These are phyloP conservation scores for Viridothelium virens DNA, from an alignment of 495 filamentous ascomycete species.

Conservation along the genomic window DNA sequence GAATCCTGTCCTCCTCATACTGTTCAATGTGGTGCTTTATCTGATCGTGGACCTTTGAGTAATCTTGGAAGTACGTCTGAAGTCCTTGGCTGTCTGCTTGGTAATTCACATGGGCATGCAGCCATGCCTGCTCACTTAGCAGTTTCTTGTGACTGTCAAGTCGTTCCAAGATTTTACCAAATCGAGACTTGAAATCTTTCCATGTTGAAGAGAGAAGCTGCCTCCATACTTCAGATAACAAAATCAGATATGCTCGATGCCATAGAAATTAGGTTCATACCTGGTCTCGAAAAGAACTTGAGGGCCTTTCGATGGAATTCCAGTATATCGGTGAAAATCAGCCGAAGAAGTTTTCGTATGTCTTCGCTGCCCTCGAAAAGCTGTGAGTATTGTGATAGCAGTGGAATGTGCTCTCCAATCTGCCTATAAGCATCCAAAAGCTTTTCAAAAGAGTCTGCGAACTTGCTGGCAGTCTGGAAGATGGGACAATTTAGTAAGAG, in stretches of 20 bases:
- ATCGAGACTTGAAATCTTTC: conserved; percentile 36
- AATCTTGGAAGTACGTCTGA: not conserved
- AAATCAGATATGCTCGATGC: not conserved
- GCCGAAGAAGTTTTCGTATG: conserved; percentile 30
- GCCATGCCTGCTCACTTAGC: conserved; percentile 30
- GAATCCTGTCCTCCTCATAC: conserved; percentile 13
- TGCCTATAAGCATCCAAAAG: conserved; percentile 39
- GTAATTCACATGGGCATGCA: not conserved
- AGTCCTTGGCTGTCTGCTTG: not conserved
- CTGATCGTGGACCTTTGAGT: conserved; percentile 6
- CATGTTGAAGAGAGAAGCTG: conserved; percentile 35
- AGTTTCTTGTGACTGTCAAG: conserved; percentile 36
- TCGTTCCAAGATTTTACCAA: conserved; percentile 32
- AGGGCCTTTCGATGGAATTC: conserved; percentile 38
- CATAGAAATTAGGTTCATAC: conserved; percentile 7
- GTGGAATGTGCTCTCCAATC: conserved; percentile 38
- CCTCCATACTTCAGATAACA: conserved; percentile 29
- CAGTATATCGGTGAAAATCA: conserved; percentile 43
- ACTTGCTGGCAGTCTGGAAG: conserved; percentile 26
- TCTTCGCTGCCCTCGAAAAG: conserved; percentile 29
- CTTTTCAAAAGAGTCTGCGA: conserved; percentile 33
- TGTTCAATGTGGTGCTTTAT: conserved; percentile 3
- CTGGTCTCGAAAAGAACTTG: conserved; percentile 29
- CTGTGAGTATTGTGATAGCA: conserved; percentile 30
- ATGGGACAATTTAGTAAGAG: not conserved